phyloP scores from a whole-genome alignment of 2,329 filamentous ascomycete genomes.

The Beauveria sp. region DNA sequence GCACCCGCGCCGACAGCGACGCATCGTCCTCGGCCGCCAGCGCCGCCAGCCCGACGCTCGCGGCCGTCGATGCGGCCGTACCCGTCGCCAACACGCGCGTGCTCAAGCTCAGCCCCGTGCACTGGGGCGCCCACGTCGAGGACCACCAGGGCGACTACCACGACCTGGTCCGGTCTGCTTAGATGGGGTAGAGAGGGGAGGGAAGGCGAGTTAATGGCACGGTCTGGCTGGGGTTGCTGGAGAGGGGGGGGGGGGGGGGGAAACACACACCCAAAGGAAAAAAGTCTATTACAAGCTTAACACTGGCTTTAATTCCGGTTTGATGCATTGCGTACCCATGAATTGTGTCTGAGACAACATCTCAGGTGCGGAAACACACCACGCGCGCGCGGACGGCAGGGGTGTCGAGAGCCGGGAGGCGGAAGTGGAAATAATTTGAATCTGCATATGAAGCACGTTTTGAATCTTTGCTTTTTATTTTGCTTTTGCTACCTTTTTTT shows the following conservation, averaged over 20 bases:
- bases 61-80: slow-evolving; percentile 36
- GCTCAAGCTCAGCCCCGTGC: slow-evolving; percentile 57
- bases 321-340: background rate
- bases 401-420: background rate
- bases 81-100: slow-evolving; percentile 36
- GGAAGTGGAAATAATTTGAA: background rate
- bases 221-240: too few relatives aligned
- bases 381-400: background rate
- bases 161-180: slow-evolving; percentile 26
- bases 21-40: slow-evolving; percentile 16
- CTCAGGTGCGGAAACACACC: background rate
- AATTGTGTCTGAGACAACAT: slow-evolving; percentile 1
- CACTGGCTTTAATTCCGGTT: too few relatives aligned
- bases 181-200: background rate
- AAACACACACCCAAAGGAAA: background rate
- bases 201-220: too few relatives aligned
- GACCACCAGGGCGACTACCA: slow-evolving; percentile 51
- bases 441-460: background rate
- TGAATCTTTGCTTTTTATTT: too few relatives aligned
- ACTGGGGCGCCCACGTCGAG: slow-evolving; percentile 53
- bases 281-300: slow-evolving; percentile 10
- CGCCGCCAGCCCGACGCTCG: slow-evolving; percentile 17
- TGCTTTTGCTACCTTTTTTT: background rate
- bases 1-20: slow-evolving; percentile 18
- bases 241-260: background rate